phyloP scores from a whole-genome alignment of 768 basidiomycete genomes.

The Imleria badia region DNA sequence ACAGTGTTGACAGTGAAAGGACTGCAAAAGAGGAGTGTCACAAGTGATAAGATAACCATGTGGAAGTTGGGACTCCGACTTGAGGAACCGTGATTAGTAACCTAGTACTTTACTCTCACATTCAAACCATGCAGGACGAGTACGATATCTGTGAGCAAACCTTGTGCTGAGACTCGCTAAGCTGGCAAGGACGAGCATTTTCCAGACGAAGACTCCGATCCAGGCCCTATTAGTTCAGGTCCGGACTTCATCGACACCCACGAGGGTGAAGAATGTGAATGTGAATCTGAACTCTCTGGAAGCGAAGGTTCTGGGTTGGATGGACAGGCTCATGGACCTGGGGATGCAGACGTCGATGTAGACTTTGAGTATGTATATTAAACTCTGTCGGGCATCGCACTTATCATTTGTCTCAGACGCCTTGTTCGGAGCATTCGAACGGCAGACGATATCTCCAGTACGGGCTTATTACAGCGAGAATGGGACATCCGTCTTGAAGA shows the following conservation, averaged over 20 bases:
- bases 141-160: conserved; percentile 1
- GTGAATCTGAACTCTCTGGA: conserved; percentile 11
- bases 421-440: conserved; percentile 4
- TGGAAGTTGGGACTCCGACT: no score
- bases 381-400: no score
- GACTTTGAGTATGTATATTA: conserved; percentile 20
- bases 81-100: no score
- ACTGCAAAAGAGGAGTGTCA: no score
- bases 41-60: no score
- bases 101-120: no score
- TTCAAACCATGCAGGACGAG: not conserved
- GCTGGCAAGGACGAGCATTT: conserved; percentile 1
- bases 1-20: no score
- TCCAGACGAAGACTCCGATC: conserved; percentile 4
- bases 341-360: conserved; percentile 17
- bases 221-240: conserved; percentile 3
- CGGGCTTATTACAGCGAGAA: conserved; percentile 6
- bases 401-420: not conserved
- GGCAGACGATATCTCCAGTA: conserved; percentile 15
- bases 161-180: not conserved
- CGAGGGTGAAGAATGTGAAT: conserved; percentile 2
- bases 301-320: conserved; percentile 5
- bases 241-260: conserved; percentile 7
- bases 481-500: conserved; percentile 41
- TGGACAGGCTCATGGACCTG: not conserved